Evolutionary conservation across 805 yeast species (phyloP), one percentile per base, ranked within the genome.

Genomic region (Lachancea nothofagi): DNA sequence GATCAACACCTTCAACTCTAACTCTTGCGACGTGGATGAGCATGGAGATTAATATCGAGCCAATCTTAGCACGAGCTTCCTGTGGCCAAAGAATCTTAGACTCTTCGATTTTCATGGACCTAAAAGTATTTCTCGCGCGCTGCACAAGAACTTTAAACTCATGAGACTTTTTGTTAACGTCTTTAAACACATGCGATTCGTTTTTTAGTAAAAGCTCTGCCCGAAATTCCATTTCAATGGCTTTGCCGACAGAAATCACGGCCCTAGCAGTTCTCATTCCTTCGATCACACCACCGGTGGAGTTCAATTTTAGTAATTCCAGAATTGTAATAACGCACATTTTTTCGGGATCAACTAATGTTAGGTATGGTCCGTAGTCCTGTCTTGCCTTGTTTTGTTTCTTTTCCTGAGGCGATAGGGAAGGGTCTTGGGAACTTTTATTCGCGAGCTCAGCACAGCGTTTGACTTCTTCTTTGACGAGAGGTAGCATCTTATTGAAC

Each of bases 221-320:
- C 49, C 81, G 75, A 57, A 81, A 85, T 59, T 93, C 97, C 50
- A 80, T 62, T 57, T 90, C 96, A 17, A 90, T 70, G 9, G 95
- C 88, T 48, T 73, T 78, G 7, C 96, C 95, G 4, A 90, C 87
- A 0, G 83, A 70, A 14, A 83, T 66, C 12, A 88, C 85, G 0
- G 94, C 88, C 48, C 85, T 72, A 0, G 95, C 85, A 0, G 90
- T 80, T 50, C 89, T 72, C 76, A 87, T 79, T 29, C 95, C 96
- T 46, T 83, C 87, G 9, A 72, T 69, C 22, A 79, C 72, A 28
- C 88, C 94, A 27, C 85, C 81, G 2, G 89, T 77, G 3, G 88
- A 75, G 46, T 81, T 77, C 39, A 83, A 63, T 47, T 83, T 82
- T 51, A 90, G 64, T 25, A 88, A 55, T 61, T 90, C 97, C 53